Conservation (phyloP, 2,329 filamentous ascomycete species). For the Fusarium liriodendri region DNA sequence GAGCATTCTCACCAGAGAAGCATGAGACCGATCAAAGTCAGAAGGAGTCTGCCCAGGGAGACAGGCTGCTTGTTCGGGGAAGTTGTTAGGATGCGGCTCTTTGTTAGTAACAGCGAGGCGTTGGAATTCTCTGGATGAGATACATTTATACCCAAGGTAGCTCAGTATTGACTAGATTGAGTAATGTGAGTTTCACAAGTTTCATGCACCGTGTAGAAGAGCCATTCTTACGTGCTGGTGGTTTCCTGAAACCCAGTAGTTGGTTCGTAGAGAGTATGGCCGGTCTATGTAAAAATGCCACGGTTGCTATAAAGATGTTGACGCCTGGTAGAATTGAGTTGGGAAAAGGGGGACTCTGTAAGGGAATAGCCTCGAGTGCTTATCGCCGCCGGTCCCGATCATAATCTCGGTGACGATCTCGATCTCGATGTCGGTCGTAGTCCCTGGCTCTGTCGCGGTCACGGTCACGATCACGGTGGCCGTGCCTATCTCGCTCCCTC, state of each 20-base stretch:
- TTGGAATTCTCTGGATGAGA: constrained; percentile 23
- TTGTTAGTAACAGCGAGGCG: constrained; percentile 19
- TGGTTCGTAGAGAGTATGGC: neutral
- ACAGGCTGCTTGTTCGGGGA: constrained; percentile 20
- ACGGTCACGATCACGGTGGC: constrained; percentile 47
- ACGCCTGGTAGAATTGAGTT: neutral
- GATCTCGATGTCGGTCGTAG: constrained; percentile 35
- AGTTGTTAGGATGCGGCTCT: constrained; percentile 16
- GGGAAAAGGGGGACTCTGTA: neutral
- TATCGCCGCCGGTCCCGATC: constrained; percentile 40
- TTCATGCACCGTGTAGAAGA: constrained; percentile 2
- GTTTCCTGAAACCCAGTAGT: neutral
- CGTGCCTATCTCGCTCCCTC: constrained; percentile 52
- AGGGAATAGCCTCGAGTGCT: neutral
- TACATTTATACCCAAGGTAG: constrained; percentile 25
- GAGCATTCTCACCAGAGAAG: constrained; percentile 14
- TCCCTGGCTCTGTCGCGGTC: constrained; percentile 35
- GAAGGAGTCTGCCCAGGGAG: neutral
- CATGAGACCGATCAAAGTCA: neutral
- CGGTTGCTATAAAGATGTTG: constrained; percentile 1
- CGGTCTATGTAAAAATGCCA: constrained; percentile 20
- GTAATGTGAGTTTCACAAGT: constrained; percentile 30
- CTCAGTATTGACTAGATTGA: constrained; percentile 19
- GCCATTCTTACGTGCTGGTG: constrained; percentile 17
- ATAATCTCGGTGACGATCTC: constrained; percentile 37